Conservation (phyloP, 306 rosid genomes). For the Lagenaria siceraria region DNA sequence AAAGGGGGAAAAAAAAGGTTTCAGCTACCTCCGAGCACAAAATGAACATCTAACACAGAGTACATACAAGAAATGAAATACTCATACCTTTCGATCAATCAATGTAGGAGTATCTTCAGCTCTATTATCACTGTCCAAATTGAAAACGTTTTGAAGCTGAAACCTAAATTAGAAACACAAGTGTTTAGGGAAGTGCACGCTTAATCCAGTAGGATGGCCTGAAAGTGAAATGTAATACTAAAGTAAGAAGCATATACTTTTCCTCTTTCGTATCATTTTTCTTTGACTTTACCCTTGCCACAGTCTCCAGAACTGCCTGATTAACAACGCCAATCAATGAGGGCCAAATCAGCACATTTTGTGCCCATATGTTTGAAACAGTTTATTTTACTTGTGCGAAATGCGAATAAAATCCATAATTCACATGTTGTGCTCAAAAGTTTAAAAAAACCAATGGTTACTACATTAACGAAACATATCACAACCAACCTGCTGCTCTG, state of each 20-base stretch:
- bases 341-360: constrained; percentile 10
- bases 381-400: neutral
- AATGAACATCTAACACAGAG: neutral
- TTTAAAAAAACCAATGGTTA: neutral
- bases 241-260: constrained; percentile 44
- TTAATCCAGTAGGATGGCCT: neutral
- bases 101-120: constrained; percentile 87
- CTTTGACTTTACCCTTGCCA: constrained; percentile 90
- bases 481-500: constrained; percentile 88
- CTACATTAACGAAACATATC: neutral
- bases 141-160: constrained; percentile 70
- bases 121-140: constrained; percentile 67
- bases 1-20: neutral
- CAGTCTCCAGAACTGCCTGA: constrained; percentile 97
- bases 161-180: constrained; percentile 30
- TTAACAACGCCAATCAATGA: constrained; percentile 18
- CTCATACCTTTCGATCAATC: constrained; percentile 89
- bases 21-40: neutral
- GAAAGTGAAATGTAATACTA: constrained; percentile 3
- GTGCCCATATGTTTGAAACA: neutral
- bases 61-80: constrained; percentile 1
- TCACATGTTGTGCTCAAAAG: neutral
- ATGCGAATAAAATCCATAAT: neutral
- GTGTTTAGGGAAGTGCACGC: constrained; percentile 6
- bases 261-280: constrained; percentile 96